phyloP scores from a whole-genome alignment of 306 rosid genomes.

The Trifolium fragiferum region DNA sequence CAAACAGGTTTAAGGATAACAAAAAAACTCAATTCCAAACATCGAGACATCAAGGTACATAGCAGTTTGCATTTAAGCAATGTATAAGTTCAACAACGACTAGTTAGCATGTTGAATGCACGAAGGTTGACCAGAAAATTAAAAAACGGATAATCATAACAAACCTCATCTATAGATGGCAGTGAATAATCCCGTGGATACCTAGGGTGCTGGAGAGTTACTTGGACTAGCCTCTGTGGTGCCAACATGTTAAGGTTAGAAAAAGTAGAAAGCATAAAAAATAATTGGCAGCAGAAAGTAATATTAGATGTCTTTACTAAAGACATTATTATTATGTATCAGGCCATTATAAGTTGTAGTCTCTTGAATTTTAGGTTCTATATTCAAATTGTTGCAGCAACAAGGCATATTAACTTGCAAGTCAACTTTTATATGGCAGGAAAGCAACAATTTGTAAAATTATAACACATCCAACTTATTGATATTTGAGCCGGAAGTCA shows the following conservation, averaged over 20 bases:
- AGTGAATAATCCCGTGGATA: slow-evolving; percentile 70
- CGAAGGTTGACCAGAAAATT: slow-evolving; percentile 20
- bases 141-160: slow-evolving; percentile 11
- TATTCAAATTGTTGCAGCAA: slow-evolving; percentile 6
- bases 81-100: slow-evolving; percentile 16
- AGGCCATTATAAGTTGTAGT: background rate
- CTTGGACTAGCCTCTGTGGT: slow-evolving; percentile 74
- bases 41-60: slow-evolving; percentile 18
- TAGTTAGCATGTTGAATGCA: slow-evolving; percentile 32
- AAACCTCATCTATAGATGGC: slow-evolving; percentile 67
- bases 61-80: slow-evolving; percentile 18
- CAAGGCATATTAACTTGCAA: slow-evolving; percentile 11
- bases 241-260: slow-evolving; percentile 52
- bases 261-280: slow-evolving; percentile 31
- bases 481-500: too few relatives aligned
- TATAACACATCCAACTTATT: too few relatives aligned
- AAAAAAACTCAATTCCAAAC: slow-evolving; percentile 30
- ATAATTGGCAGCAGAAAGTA: background rate
- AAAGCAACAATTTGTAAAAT: slow-evolving; percentile 13
- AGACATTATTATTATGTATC: slow-evolving; percentile 8
- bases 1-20: slow-evolving; percentile 4
- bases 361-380: slow-evolving; percentile 16
- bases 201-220: slow-evolving; percentile 75
- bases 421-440: slow-evolving; percentile 3
- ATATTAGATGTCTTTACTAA: slow-evolving; percentile 7